Conservation (phyloP, 768 basidiomycete genomes). For the Lactarius tabidus region DNA sequence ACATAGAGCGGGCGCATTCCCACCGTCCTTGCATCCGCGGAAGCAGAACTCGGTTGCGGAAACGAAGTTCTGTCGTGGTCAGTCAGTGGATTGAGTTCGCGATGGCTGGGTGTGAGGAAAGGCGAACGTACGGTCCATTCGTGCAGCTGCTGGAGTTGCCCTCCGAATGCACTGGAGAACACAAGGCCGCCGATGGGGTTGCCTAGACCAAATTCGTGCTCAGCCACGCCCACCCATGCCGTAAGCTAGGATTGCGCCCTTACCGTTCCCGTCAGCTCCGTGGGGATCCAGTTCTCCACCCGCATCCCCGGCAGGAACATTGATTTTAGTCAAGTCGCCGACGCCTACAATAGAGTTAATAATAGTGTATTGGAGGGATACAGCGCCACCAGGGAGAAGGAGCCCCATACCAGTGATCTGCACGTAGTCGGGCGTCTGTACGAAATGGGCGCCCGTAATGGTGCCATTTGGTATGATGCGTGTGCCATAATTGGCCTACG, state of each 20-base stretch:
- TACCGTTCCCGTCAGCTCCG: constrained; percentile 55
- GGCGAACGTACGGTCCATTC: constrained; percentile 61
- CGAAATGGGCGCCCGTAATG: constrained; percentile 63
- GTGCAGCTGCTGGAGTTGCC: constrained; percentile 50
- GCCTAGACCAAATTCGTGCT: constrained; percentile 31
- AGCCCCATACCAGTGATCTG: constrained; percentile 30
- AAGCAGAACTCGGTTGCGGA: constrained; percentile 62
- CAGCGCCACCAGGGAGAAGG: not conserved
- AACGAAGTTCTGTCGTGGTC: constrained; percentile 56
- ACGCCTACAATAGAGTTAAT: constrained; percentile 38
- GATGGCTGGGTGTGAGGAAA: not conserved
- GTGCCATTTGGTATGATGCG: constrained; percentile 69
- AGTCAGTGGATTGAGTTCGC: constrained; percentile 6
- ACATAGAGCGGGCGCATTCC: constrained; percentile 50
- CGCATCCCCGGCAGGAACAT: constrained; percentile 54
- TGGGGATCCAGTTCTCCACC: constrained; percentile 74
- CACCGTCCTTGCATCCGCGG: constrained; percentile 56
- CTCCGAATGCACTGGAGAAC: constrained; percentile 62
- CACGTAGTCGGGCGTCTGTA: constrained; percentile 68
- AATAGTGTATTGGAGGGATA: not conserved
- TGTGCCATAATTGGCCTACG: constrained; percentile 53
- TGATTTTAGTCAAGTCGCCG: constrained; percentile 62
- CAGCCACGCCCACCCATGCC: not conserved
- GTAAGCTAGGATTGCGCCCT: not conserved
- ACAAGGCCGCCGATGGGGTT: constrained; percentile 66